A percentile compares a stretch with the other conserved stretches of the same genome.
These are phyloP conservation scores for Rutstroemia sp. DNA, from an alignment of 2,329 filamentous ascomycete genomes.

Conservation along the genomic window DNA sequence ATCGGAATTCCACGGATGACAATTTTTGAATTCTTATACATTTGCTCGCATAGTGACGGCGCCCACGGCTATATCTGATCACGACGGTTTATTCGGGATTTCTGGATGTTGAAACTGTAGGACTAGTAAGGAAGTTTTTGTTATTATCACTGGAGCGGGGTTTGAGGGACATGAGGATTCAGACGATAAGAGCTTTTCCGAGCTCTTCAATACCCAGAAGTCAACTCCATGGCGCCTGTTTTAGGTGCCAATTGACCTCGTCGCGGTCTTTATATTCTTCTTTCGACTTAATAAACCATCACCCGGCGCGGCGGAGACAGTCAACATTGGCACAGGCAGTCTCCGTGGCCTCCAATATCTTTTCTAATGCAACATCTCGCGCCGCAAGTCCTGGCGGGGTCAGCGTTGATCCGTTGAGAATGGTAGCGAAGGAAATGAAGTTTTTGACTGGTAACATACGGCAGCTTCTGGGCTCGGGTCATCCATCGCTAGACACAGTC, in stretches of 20 bases:
- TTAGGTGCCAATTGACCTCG: constrained; percentile 32
- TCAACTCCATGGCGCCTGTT: constrained; percentile 34
- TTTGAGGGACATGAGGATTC: constrained; percentile 43
- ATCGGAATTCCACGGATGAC: constrained; percentile 18
- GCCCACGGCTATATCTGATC: background rate
- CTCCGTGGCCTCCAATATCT: constrained; percentile 61
- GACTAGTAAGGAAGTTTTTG: background rate
- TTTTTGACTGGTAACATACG: constrained; percentile 90
- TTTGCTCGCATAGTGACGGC: background rate
- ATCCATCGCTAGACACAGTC: constrained; percentile 87
- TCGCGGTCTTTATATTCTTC: constrained; percentile 9
- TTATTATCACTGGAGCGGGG: background rate
- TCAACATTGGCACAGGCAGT: constrained; percentile 75
- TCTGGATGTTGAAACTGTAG: background rate
- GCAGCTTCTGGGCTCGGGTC: constrained; percentile 85
- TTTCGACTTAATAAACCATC: constrained; percentile 18
- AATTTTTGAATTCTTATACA: constrained; percentile 6
- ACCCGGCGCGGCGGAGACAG: constrained; percentile 39
- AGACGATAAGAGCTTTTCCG: constrained; percentile 38
- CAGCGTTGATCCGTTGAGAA: constrained; percentile 77
- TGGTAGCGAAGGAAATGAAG: constrained; percentile 94
- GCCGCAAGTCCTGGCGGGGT: constrained; percentile 56
- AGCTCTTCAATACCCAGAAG: constrained; percentile 31
- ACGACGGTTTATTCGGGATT: background rate
- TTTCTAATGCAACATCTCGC: constrained; percentile 55